Conservation (phyloP, 106 monocot species). For the Dendrobium officinale region DNA sequence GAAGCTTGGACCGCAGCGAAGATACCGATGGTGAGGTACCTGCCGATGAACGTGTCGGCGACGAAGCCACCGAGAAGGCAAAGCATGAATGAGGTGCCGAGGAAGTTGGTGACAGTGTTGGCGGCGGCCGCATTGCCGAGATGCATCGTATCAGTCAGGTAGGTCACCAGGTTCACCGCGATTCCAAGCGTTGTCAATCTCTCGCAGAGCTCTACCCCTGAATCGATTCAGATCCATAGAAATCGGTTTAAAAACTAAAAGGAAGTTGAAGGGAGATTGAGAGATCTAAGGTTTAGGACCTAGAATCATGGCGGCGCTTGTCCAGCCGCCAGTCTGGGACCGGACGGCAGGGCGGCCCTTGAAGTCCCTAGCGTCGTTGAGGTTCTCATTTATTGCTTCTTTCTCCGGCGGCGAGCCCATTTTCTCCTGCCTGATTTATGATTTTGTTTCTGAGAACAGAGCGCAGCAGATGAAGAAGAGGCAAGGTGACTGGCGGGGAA, state of each 20-base stretch:
- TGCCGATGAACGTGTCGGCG: conserved; percentile 49
- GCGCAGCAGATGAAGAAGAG: not conserved
- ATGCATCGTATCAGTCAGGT: conserved; percentile 64
- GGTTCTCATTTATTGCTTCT: not conserved
- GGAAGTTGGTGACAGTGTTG: conserved; percentile 51
- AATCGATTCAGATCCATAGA: not conserved
- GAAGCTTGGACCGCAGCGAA: conserved; percentile 51
- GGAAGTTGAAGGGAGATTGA: not conserved
- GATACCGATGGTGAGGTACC: conserved; percentile 67
- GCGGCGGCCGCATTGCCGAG: conserved; percentile 65
- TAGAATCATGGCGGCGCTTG: conserved; percentile 48
- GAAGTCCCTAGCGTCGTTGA: conserved; percentile 61
- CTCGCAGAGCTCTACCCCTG: conserved; percentile 66
- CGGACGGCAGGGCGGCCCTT: conserved; percentile 55
- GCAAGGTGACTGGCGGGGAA: not conserved
- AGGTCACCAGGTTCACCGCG: conserved; percentile 63
- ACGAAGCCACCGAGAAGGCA: conserved; percentile 60
- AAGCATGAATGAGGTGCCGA: conserved; percentile 64
- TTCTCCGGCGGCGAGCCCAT: not conserved
- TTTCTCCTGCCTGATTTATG: not conserved
- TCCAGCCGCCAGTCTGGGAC: conserved; percentile 57
- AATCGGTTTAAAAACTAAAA: not conserved
- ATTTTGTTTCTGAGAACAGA: not conserved
- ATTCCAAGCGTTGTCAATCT: conserved; percentile 56
- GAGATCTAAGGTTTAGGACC: conserved; percentile 16